A percentile compares a stretch with the other conserved stretches of the same genome.
Conservation (phyloP, 371 early-diverging fungal genomes). For the Mortierella sp. region DNA sequence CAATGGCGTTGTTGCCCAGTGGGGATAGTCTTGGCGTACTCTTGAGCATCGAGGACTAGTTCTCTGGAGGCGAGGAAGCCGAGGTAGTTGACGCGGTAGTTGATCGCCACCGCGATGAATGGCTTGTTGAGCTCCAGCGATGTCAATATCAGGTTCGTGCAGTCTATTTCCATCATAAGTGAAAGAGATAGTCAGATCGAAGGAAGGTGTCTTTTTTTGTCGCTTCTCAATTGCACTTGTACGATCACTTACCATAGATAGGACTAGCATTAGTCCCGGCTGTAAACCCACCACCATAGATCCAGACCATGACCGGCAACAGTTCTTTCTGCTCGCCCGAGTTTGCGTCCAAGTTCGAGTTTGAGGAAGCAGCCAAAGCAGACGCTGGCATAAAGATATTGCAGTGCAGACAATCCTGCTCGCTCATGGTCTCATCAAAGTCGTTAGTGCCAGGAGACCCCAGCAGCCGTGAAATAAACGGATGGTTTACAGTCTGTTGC, state of each 20-base stretch:
- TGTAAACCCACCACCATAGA: conserved; percentile 15
- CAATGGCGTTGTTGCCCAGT: background rate
- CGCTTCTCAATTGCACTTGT: too few relatives aligned
- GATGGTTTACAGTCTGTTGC: conserved; percentile 2
- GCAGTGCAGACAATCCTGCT: conserved; percentile 9
- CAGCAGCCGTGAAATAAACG: background rate
- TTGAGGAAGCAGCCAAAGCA: background rate
- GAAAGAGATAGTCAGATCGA: too few relatives aligned
- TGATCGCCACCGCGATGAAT: conserved; percentile 34
- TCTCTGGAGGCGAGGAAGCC: conserved; percentile 50
- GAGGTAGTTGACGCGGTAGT: conserved; percentile 37
- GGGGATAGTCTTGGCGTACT: background rate
- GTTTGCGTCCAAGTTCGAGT: background rate
- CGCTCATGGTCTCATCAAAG: background rate
- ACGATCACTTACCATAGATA: conserved; percentile 9
- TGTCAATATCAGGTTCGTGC: conserved; percentile 7
- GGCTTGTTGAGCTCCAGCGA: conserved; percentile 20
- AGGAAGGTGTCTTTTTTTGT: too few relatives aligned
- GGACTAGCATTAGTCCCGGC: conserved; percentile 3
- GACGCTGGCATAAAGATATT: conserved; percentile 14
- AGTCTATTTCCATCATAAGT: conserved; percentile 2
- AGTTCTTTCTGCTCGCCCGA: too few relatives aligned
- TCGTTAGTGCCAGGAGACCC: background rate
- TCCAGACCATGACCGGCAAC: conserved; percentile 31
- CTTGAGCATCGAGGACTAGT: conserved; percentile 15